Evolutionary conservation across 495 filamentous ascomycete genomes (phyloP).

Genomic region (Aspergillus baeticus): DNA sequence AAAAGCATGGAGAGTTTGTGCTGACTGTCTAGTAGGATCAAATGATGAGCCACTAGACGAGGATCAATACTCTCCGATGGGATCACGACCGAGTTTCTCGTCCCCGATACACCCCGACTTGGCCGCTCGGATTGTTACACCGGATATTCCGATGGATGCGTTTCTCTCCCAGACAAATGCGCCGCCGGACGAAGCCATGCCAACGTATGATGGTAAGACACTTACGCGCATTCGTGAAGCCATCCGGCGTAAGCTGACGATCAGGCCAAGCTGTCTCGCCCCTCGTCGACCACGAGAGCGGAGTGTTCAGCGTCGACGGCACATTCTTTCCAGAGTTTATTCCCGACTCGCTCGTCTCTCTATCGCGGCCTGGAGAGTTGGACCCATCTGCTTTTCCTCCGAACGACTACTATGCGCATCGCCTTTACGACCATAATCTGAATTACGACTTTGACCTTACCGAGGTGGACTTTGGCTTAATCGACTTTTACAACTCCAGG

Average conservation of each 20-base stretch:
- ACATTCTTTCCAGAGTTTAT: slow-evolving; percentile 37
- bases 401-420: slow-evolving; percentile 27
- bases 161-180: slow-evolving; percentile 12
- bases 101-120: not conserved
- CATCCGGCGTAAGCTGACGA: not conserved
- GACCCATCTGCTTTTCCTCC: slow-evolving; percentile 21
- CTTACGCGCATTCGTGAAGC: not conserved
- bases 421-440: slow-evolving; percentile 36
- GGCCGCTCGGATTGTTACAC: not conserved
- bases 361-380: slow-evolving; percentile 27
- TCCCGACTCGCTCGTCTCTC: slow-evolving; percentile 31
- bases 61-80: not conserved
- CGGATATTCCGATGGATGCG: slow-evolving; percentile 31
- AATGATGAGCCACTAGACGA: not conserved
- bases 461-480: slow-evolving; percentile 57
- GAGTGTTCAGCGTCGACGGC: slow-evolving; percentile 33
- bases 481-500: slow-evolving; percentile 55
- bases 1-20: not conserved
- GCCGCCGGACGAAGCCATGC: slow-evolving; percentile 2
- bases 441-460: slow-evolving; percentile 58
- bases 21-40: not conserved
- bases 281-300: slow-evolving; percentile 30
- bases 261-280: slow-evolving; percentile 23
- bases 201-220: slow-evolving; percentile 23
- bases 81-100: not conserved